These are phyloP conservation scores for Carex myosuroides DNA, from an alignment of 176 grass and related monocot genomes.

Conservation along the genomic window DNA sequence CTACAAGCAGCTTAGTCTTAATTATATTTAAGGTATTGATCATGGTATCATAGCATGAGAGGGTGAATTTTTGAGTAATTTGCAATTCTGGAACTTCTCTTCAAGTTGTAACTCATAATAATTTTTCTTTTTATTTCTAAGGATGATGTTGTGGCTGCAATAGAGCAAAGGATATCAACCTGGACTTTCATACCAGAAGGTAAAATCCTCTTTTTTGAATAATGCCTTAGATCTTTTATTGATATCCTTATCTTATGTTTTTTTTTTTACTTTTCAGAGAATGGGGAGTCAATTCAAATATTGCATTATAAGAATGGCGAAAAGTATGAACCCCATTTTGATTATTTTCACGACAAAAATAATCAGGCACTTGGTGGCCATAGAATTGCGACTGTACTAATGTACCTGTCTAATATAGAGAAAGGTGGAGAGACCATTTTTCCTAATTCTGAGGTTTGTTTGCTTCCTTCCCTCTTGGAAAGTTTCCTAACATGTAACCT, in stretches of 20 bases:
- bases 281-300: slow-evolving; percentile 81
- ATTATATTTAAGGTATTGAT: background rate
- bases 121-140: slow-evolving; percentile 26
- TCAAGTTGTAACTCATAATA: background rate
- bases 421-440: slow-evolving; percentile 90
- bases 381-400: slow-evolving; percentile 72
- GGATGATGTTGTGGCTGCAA: slow-evolving; percentile 66
- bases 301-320: slow-evolving; percentile 73
- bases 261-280: slow-evolving; percentile 39
- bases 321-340: slow-evolving; percentile 83
- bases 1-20: background rate
- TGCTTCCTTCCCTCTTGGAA: slow-evolving; percentile 3
- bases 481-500: background rate
- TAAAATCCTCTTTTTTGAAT: slow-evolving; percentile 16
- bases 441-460: slow-evolving; percentile 72
- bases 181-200: slow-evolving; percentile 90
- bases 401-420: slow-evolving; percentile 78
- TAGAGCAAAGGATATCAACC: slow-evolving; percentile 70
- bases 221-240: slow-evolving; percentile 13
- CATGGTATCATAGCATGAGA: background rate
- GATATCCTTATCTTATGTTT: background rate
- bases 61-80: background rate
- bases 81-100: background rate
- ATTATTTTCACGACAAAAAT: slow-evolving; percentile 84
- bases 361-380: slow-evolving; percentile 83